Evolutionary conservation across 2,329 filamentous ascomycete genomes (phyloP).

Genomic region (Hypoxylon sp.): DNA sequence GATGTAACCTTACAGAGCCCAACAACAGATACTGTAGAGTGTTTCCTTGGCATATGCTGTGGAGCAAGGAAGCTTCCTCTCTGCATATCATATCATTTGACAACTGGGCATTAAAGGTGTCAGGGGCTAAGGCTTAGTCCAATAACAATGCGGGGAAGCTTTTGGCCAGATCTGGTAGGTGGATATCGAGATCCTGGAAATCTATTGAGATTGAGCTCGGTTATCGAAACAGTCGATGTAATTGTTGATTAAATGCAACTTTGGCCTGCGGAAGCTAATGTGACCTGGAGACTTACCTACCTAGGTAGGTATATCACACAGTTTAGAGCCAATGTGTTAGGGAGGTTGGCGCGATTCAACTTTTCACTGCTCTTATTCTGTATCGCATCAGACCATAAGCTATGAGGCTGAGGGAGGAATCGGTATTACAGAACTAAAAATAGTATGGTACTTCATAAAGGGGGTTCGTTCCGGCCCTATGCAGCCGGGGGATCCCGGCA

Average conservation of each 20-base stretch:
- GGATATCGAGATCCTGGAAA: constrained; percentile 22
- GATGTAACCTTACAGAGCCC: constrained; percentile 25
- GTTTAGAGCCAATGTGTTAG: neutral
- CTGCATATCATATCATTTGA: constrained; percentile 22
- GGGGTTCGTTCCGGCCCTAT: neutral
- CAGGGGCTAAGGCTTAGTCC: constrained; percentile 20
- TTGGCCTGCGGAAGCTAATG: neutral
- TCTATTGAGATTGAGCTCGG: constrained; percentile 25
- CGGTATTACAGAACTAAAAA: neutral
- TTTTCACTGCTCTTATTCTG: neutral
- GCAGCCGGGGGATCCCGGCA: neutral
- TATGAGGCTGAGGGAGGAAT: constrained; percentile 1
- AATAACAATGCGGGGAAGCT: constrained; percentile 15
- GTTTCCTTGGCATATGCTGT: constrained; percentile 14
- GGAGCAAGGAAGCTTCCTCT: constrained; percentile 10
- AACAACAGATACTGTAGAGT: constrained; percentile 14
- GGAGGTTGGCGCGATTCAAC: neutral
- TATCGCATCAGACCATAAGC: neutral
- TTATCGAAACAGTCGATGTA: neutral
- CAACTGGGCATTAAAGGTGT: constrained; percentile 16
- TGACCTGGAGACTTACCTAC: neutral
- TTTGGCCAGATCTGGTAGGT: constrained; percentile 34
- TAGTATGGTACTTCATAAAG: constrained; percentile 1
- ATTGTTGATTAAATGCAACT: neutral
- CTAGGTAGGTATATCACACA: neutral